Base-by-base conservation (phyloP, 768 basidiomycete genomes). In the Lentinula lateritia region DNA sequence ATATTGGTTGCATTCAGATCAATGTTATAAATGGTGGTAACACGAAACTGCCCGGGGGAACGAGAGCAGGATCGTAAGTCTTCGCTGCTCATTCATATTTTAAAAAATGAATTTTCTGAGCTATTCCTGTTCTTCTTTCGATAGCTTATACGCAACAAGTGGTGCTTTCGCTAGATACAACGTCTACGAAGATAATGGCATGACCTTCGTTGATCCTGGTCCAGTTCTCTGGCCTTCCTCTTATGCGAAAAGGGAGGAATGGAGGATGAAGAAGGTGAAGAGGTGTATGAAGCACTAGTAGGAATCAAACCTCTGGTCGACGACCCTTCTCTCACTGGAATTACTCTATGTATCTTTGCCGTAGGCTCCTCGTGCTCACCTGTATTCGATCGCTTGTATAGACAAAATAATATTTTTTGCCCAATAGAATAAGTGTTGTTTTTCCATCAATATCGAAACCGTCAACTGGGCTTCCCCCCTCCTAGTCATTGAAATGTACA, bases 131-230 rank as follows among this genome's bases (percentile, higher is more conserved):
- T 16, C 12, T 15, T 9, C 6, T 32, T 45, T 23, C 35, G n/a
- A 5, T 48, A 58, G 57, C 5, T 55, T 68, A 9, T 67, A 68
- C 52, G 5, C 2, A 8, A 59, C 66, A 9, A 18, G 65, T 20
- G 66, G 66, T 6, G 62, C 41, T 12, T 65, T 67, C 38, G 66
- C 65, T 56, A 65, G 66, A 62, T 65, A 55, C 46, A 56, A 67
- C 42, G 67, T 66, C 41, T 59, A 39, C 16, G 41, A 56, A 45
- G 45, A 45, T 50, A 18, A 52, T 41, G 52, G 12, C 41, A 12
- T n/a, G 50, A 15, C 23, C 20, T 52, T 61, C 18, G 50, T 43
- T 8, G 60, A 52, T 18, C 50, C 50, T 41, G 50, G 60, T 20
- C 60, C 60, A 42, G 28, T 36, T 43, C 23, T 61, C 38, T 61